Base-by-base conservation (phyloP, 23 red algal genomes). In the Gracilaria domingensis region DNA sequence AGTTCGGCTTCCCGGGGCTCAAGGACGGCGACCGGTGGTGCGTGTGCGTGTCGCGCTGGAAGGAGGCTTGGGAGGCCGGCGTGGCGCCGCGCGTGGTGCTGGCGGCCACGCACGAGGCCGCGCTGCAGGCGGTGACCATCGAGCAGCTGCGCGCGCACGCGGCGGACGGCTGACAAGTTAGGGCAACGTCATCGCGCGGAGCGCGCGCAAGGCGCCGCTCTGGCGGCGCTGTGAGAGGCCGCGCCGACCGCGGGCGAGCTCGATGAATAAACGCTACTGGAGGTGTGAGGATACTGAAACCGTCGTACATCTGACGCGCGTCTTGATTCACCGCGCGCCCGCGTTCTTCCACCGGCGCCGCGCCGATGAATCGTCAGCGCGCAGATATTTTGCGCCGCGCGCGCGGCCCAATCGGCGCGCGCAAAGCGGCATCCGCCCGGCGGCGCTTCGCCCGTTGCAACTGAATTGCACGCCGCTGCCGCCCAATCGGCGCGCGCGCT, bases 31-130 rank as follows among this genome's bases (percentile, higher is more conserved):
- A 95, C 83, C 34, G 66, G 2, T 95, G 93, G 93, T 95, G 93
- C 56, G 78, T 95, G 8, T 95, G 93, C 55, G 93, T 76, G n/a
- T 79, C 65, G n/a, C 40, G 93, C 35, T 95, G 93, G 93, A 90
- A 90, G 93, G 93, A 95, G 80, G 93, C 93, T 47, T 56, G 67
- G 51, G 80, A 91, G 37, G 93, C 85, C 1, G 79, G 77, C 34
- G 86, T 90, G 38, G 93, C 93, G 12, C 86, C 85, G 53, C 84
- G 85, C 4, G 93, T 95, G 11, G 87, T 95, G 30, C 80, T 95
- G 21, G 93, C 86, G 40, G 93, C 93, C 1, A 90, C 85, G 50
- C 93, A 95, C 71, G 39, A 55, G 64, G 82, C 80, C 50, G 67
- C 93, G 53, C 50, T 95, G 62, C 29, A 76, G 18, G 51, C 86